phyloP scores from a whole-genome alignment of 306 rosid genomes.

The Quercus ilex region DNA sequence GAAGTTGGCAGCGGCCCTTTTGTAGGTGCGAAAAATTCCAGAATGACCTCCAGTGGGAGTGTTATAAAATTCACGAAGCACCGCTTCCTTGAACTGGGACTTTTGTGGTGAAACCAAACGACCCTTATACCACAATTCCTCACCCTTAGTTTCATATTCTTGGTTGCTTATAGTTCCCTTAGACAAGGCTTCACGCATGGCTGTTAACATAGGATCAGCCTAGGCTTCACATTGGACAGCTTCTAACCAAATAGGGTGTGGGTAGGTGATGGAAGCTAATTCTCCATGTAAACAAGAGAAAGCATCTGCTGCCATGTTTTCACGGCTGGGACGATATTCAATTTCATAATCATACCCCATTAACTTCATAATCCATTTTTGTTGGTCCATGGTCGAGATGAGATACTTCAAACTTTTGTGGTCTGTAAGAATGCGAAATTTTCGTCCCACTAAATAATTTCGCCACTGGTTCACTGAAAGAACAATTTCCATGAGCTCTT shows the following conservation, averaged over 20 bases:
- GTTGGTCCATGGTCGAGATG: background rate
- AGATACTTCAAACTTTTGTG: background rate
- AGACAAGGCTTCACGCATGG: too few relatives aligned
- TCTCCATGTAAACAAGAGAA: background rate
- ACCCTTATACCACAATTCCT: too few relatives aligned
- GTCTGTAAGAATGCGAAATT: background rate
- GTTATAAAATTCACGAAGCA: background rate
- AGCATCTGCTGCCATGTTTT: background rate
- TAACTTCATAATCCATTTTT: background rate
- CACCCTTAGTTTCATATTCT: too few relatives aligned
- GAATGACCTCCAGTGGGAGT: background rate
- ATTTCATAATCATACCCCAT: background rate
- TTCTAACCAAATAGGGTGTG: background rate
- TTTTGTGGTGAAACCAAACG: too few relatives aligned
- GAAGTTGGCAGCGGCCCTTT: background rate
- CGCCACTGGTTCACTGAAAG: background rate
- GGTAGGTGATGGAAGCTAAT: background rate
- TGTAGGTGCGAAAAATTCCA: background rate
- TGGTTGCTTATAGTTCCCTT: too few relatives aligned
- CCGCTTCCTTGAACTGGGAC: too few relatives aligned
- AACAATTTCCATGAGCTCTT: background rate
- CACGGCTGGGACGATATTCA: background rate
- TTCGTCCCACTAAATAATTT: background rate
- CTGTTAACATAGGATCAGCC: background rate
- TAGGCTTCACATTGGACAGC: background rate